These are phyloP conservation scores for Nasturtium officinale DNA, from an alignment of 345 rosid genomes.

Conservation along the genomic window DNA sequence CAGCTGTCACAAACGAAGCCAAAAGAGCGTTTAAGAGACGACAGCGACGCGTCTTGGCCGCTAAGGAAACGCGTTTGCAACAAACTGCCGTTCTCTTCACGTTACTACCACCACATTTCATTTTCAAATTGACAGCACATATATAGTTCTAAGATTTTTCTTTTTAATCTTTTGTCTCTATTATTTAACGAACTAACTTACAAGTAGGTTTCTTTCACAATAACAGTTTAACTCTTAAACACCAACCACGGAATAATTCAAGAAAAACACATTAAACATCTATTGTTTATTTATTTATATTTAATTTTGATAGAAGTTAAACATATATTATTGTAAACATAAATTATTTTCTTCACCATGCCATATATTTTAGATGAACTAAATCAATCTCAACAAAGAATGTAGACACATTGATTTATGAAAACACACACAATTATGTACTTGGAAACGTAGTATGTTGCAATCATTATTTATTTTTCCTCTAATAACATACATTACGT, in stretches of 20 bases:
- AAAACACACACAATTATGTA: neutral
- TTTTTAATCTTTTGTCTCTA: conserved; percentile 20
- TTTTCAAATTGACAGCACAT: conserved; percentile 35
- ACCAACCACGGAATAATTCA: neutral
- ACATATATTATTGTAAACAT: neutral
- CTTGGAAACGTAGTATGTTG: neutral
- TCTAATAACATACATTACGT: neutral
- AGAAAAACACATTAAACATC: neutral
- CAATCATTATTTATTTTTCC: neutral
- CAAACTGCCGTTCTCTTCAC: conserved; percentile 43
- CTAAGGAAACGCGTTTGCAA: conserved; percentile 46
- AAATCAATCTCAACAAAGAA: neutral
- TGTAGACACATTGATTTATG: neutral
- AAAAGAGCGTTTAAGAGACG: conserved; percentile 43
- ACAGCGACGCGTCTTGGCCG: conserved; percentile 43
- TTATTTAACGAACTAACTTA: conserved; percentile 8
- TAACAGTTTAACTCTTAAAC: neutral
- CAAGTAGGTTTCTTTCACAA: conserved; percentile 5
- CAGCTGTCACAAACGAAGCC: conserved; percentile 34
- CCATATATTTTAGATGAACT: neutral
- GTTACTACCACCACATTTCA: conserved; percentile 37
- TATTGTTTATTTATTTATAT: neutral
- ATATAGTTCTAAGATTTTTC: neutral
- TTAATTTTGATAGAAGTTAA: neutral
- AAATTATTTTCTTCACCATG: neutral